These are phyloP conservation scores for Cryptosporidium xiaoi DNA, from an alignment of 169 alveolate genomes.

Conservation along the genomic window DNA sequence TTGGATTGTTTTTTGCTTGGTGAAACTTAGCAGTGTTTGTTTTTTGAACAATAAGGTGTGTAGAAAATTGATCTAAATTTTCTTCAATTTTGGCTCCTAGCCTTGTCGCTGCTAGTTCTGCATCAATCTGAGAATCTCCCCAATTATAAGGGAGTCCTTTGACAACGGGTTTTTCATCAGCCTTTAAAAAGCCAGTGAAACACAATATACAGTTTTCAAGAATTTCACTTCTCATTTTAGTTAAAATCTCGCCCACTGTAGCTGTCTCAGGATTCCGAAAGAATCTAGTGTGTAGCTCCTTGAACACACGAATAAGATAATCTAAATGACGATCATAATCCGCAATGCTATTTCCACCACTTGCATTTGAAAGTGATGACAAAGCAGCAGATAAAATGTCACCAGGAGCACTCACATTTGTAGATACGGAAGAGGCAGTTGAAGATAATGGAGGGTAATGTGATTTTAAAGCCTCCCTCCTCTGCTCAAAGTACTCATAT, in stretches of 20 bases:
- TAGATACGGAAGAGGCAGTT: conserved; percentile 46
- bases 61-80: conserved; percentile 84
- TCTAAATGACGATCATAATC: conserved; percentile 90
- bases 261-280: conserved; percentile 87
- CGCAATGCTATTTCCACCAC: conserved; percentile 77
- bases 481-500: conserved; percentile 87
- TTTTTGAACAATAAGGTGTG: conserved; percentile 91
- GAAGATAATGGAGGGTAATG: conserved; percentile 78
- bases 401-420: conserved; percentile 70
- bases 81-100: conserved; percentile 87
- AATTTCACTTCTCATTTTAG: conserved; percentile 81
- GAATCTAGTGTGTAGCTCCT: conserved; percentile 86
- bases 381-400: conserved; percentile 69
- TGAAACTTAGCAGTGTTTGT: conserved; percentile 88
- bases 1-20: conserved; percentile 82
- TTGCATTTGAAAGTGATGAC: conserved; percentile 67
- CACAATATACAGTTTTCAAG: conserved; percentile 86
- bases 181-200: conserved; percentile 89
- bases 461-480: conserved; percentile 75
- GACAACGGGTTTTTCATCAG: conserved; percentile 82
- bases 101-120: conserved; percentile 87
- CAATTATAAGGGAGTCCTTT: conserved; percentile 81
- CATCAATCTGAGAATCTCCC: conserved; percentile 90
- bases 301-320: conserved; percentile 85
- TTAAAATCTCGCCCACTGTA: conserved; percentile 86